Evolutionary conservation across 176 grass and related monocot species (phyloP), one percentile per base, ranked within the genome.

Genomic region (Bolboschoenus planiculmis): DNA sequence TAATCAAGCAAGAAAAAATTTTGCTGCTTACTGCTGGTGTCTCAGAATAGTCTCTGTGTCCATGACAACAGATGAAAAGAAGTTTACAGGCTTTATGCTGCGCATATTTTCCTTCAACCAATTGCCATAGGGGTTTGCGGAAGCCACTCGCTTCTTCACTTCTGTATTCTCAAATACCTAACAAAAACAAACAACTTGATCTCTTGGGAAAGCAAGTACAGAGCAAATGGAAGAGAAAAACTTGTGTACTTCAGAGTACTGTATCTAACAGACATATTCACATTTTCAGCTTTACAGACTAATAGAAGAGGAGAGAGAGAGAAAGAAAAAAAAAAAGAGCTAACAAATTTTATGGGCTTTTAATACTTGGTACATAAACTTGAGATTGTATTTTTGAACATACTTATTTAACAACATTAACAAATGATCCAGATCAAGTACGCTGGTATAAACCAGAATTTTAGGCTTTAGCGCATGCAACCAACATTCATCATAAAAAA

Each of bases 81-180:
- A 99, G 83, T 99, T 99, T 36, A 95, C 93, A 74, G 97, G 97
- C 44, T 99, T 99, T 88, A 99, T 89, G 27, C 23, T 87, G 61
- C 89, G 91, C 60, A 86, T 93, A 24, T 89, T 84, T 92, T 95
- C 86, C 80, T 90, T 88, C 79, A 99, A 87, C 97, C 93, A 99
- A 65, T 78, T 79, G 47, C 88, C 91, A 60, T 90, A 99, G 10
- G 97, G 93, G 0, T 91, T 81, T 29, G 89, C 89, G 47, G 85
- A 89, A 83, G 93, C 97, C 61, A 99, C 91, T 73, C 39, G 86
- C 56, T 92, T 99, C 78, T 99, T 99, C 71, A 99, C 91, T 85
- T 93, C 97, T 67, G 97, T 99, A 80, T 99, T 99, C 87, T 99
- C 97, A 83, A 87, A 92, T 18, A 99, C 93, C 97, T 99, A 85